Conservation (phyloP, 2,329 filamentous ascomycete species). For the Cercospora sp. region DNA sequence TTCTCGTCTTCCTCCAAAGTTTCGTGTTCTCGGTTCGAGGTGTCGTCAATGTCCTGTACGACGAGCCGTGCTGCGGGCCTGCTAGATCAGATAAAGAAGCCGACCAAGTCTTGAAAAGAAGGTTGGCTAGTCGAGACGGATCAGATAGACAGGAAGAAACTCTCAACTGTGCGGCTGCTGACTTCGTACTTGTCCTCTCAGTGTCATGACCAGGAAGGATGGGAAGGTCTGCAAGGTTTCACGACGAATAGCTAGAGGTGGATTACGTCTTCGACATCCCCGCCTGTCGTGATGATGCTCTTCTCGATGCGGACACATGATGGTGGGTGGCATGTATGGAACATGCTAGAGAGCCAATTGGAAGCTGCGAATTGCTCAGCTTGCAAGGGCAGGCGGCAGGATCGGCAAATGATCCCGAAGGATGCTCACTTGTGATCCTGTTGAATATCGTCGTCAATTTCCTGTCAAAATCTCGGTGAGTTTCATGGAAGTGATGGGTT, state of each 20-base stretch:
- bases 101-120: not conserved
- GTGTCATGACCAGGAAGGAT: not conserved
- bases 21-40: not conserved
- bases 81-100: slow-evolving; percentile 6
- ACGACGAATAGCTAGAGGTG: not conserved
- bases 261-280: slow-evolving; percentile 19
- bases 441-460: not conserved
- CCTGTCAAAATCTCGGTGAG: not conserved
- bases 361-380: slow-evolving; percentile 12
- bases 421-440: not conserved
- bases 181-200: slow-evolving; percentile 1
- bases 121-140: slow-evolving; percentile 1
- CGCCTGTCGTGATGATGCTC: slow-evolving; percentile 11
- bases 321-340: slow-evolving; percentile 5
- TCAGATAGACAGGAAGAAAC: slow-evolving; percentile 1
- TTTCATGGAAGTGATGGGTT: not conserved
- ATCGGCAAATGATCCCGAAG: slow-evolving; percentile 12
- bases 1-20: not conserved
- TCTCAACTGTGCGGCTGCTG: not conserved
- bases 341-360: slow-evolving; percentile 6
- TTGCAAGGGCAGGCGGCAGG: not conserved
- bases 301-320: slow-evolving; percentile 8
- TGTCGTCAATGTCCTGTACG: not conserved
- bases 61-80: not conserved
- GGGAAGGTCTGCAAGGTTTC: slow-evolving; percentile 8